Base-by-base conservation (phyloP, 768 basidiomycete species). In the Leccinum ochraceum region DNA sequence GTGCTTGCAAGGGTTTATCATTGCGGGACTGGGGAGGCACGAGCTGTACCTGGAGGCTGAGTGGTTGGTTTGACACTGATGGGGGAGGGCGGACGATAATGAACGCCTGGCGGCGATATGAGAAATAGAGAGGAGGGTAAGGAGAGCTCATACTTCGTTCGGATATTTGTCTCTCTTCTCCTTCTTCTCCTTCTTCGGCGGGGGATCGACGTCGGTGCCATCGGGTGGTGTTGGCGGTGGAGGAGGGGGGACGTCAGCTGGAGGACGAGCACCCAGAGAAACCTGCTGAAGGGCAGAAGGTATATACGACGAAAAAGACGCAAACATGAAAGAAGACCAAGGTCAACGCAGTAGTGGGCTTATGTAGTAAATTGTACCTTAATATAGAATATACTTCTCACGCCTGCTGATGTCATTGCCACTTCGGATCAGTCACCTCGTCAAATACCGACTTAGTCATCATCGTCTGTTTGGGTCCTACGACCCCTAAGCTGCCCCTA, bases 81-180 rank as follows among this genome's bases (percentile, higher is more conserved):
- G 93, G 92, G 3, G 94, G 94, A 5, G 95, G 95, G 54, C 92
- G 86, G 58, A 96, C 95, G 69, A 96, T 86, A 59, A 95, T 91
- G 77, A 95, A 94, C 0, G 90, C 92, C 94, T 95, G 70, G 4
- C 26, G 53, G 56, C 32, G 11, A 13, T 32, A 57, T 68, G 50
- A 66, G 60, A 56, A 59, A 1, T 46, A 55, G 34, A 54, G 46
- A 49, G 57, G 55, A 14, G 36, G 53, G 52, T 30, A 63, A 50
- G 24, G 63, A 59, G 51, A 14, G 28, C 16, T 64, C 75, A 54
- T 56, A 83, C 85, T 77, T 86, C 85, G 67, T 81, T 81, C 8
- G 78, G 71, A 48, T 67, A 70, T 58, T 75, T 77, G 63, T 76
- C 80, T 66, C 71, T 75, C 71, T 75, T 79, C 6, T 65, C 65